Evolutionary conservation across 345 rosid species (phyloP), one percentile per base, ranked within the genome.

Genomic region (Hibiscus trionum): DNA sequence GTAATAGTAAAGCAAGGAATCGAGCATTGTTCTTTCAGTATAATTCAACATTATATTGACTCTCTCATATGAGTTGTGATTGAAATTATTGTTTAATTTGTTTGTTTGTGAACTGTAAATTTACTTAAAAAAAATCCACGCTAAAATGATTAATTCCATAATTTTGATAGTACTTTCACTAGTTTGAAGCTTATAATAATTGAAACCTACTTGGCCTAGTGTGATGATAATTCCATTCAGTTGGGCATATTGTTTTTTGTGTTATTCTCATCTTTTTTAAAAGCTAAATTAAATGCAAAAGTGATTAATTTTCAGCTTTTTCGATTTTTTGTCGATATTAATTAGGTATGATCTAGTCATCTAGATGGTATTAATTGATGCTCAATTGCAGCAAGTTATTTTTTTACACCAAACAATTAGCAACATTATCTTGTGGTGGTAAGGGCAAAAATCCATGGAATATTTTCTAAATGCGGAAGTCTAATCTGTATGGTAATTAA

Each of bases 401-500:
- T 55, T 37, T 71, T 26, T 74, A 60, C 15, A 72, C 42, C 79
- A 19, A 74, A 74, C 53, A 19, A 53, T 67, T 64, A 66, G 70
- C 75, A 80, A 74, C 37, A 42, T 80, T 57, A 80, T 61, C 70
- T 70, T 73, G n/a, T n/a, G 76, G 65, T 26, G 58, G 61, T 68
- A 66, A 35, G 69, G 66, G 21, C 55, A 75, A 55, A 77, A 71
- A 66, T 69, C 68, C 9, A 72, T 29, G 75, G 80, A 77, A 75
- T 78, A 69, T 63, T 75, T 75, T 50, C 80, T 15, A 49, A 73
- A 76, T 81, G 67, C 7, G 73, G 79, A 75, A 78, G 80, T 84
- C 83, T 73, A 74, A 75, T 84, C 84, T 67, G 71, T 72, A 68
- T 74, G 82, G 80, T 74, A 74, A 61, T 31, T 61, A 61, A 76